These are phyloP conservation scores for Pseudocercospora cruenta DNA, from an alignment of 2,329 filamentous ascomycete species.

Conservation along the genomic window DNA sequence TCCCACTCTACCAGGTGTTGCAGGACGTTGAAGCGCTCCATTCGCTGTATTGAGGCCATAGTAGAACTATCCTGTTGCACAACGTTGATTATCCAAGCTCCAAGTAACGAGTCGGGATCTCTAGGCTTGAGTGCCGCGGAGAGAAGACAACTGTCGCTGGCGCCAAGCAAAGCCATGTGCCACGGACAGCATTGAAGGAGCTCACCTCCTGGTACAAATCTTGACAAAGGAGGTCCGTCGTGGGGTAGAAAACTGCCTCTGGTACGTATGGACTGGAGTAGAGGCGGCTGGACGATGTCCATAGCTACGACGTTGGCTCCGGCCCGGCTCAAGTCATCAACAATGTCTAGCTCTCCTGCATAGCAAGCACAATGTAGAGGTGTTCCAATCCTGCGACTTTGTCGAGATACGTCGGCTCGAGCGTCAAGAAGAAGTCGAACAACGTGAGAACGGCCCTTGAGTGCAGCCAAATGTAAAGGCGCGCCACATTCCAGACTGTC, in stretches of 20 bases:
- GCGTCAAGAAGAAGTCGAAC: background rate
- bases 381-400: background rate
- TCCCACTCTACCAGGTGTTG: background rate
- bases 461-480: background rate
- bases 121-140: background rate
- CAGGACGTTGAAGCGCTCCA: background rate
- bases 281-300: background rate
- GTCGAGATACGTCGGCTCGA: background rate
- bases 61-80: background rate
- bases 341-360: background rate
- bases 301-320: background rate
- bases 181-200: background rate
- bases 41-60: background rate
- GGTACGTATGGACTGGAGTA: background rate
- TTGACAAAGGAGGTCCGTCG: background rate
- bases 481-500: background rate
- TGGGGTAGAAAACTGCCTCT: background rate
- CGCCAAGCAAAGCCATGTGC: background rate
- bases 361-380: background rate
- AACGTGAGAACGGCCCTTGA: background rate
- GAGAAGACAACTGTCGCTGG: background rate
- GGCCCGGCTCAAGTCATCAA: background rate
- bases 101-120: background rate
- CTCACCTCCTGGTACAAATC: background rate
- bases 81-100: background rate